These are phyloP conservation scores for Phytophthora crassamura DNA, from an alignment of 352 stramenopile species.

Conservation along the genomic window DNA sequence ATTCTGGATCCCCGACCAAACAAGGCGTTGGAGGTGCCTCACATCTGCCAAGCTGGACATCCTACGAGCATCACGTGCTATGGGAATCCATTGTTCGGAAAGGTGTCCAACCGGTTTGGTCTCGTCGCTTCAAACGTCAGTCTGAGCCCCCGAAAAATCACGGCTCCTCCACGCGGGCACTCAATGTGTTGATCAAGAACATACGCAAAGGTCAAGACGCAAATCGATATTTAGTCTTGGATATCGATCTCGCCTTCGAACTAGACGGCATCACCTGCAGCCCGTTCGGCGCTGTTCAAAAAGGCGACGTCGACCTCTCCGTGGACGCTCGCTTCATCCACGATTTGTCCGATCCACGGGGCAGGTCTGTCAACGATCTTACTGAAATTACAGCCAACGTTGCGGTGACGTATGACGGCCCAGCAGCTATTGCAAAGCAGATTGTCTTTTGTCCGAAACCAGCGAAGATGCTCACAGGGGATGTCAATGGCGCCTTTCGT, in stretches of 20 bases:
- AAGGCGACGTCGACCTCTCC: neutral
- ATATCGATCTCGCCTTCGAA: slow-evolving; percentile 1
- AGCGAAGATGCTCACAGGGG: too few species aligned
- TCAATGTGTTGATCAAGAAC: slow-evolving; percentile 18
- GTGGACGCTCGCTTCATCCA: slow-evolving; percentile 19
- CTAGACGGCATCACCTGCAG: slow-evolving; percentile 17
- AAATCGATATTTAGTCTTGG: slow-evolving; percentile 19
- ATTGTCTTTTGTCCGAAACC: too few species aligned
- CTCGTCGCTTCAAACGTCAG: too few species aligned
- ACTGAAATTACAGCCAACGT: neutral
- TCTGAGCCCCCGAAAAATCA: slow-evolving; percentile 12
- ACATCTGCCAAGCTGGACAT: neutral
- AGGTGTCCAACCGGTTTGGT: slow-evolving; percentile 13
- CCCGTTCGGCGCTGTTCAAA: slow-evolving; percentile 10
- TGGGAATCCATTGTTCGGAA: slow-evolving; percentile 2
- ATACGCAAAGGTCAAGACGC: slow-evolving; percentile 15
- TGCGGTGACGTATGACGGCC: neutral
- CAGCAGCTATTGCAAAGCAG: neutral
- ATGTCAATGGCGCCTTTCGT: too few species aligned
- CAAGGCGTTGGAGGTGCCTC: slow-evolving; percentile 3
- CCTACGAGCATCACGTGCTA: neutral
- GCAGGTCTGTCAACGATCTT: slow-evolving; percentile 16
- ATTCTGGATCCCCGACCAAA: slow-evolving; percentile 7
- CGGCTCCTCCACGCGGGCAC: neutral
- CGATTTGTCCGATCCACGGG: slow-evolving; percentile 9